A percentile compares a stretch with the other conserved stretches of the same genome.
These are phyloP conservation scores for Aeminium ludgeri DNA, from an alignment of 495 filamentous ascomycete genomes.

Conservation along the genomic window DNA sequence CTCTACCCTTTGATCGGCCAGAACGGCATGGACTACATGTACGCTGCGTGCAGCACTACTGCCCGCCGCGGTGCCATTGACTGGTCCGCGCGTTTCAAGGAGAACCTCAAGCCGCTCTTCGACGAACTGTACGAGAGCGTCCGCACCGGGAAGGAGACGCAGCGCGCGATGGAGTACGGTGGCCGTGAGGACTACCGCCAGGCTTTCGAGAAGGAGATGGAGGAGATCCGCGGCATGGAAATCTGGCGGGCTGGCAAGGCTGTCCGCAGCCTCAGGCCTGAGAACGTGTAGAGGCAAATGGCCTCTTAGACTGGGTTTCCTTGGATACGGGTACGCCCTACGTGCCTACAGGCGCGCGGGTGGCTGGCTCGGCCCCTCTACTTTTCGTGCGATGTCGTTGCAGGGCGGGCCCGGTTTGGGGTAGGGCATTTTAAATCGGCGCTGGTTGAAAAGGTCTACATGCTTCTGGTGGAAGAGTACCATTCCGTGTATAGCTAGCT, in stretches of 20 bases:
- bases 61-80: slow-evolving; percentile 96
- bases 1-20: slow-evolving; percentile 91
- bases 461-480: too few species aligned
- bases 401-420: too few species aligned
- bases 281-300: slow-evolving; percentile 12
- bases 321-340: too few species aligned
- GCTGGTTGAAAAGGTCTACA: too few species aligned
- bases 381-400: too few species aligned
- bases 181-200: slow-evolving; percentile 82
- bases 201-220: slow-evolving; percentile 89
- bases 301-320: too few species aligned
- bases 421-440: too few species aligned
- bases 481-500: too few species aligned
- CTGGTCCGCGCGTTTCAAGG: slow-evolving; percentile 91
- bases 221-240: slow-evolving; percentile 90
- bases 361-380: too few species aligned
- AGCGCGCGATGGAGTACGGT: slow-evolving; percentile 90
- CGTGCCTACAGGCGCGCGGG: too few species aligned
- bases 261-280: slow-evolving; percentile 39
- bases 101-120: slow-evolving; percentile 93
- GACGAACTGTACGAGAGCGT: slow-evolving; percentile 89
- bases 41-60: slow-evolving; percentile 96
- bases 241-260: slow-evolving; percentile 99
- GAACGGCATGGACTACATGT: slow-evolving; percentile 99
- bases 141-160: slow-evolving; percentile 74